phyloP scores from a whole-genome alignment of 2,329 filamentous ascomycete species.

The Apiospora koreana region DNA sequence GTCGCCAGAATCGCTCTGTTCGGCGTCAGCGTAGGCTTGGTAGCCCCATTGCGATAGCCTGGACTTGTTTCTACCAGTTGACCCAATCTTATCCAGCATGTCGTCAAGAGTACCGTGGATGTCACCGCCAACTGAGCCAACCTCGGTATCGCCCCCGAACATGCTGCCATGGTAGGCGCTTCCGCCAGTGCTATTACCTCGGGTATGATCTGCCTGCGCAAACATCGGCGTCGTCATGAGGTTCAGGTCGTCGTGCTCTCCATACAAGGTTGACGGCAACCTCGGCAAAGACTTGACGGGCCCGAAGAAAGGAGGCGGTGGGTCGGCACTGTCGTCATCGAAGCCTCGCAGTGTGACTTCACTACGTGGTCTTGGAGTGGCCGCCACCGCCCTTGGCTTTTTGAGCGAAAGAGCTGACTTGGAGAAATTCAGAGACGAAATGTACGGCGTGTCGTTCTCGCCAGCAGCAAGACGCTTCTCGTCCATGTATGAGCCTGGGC shows the following conservation, averaged over 20 bases:
- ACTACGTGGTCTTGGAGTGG: constrained; percentile 4
- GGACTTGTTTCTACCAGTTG: background rate
- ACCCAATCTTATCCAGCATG: constrained; percentile 17
- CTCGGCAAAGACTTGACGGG: background rate
- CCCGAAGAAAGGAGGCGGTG: constrained; percentile 9
- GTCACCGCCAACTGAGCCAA: constrained; percentile 13
- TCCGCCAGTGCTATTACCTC: background rate
- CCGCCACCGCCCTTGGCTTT: background rate
- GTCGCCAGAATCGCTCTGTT: background rate
- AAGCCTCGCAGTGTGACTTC: background rate
- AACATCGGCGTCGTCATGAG: background rate
- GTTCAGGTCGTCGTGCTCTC: background rate
- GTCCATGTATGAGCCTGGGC: constrained; percentile 19
- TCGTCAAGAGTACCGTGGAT: constrained; percentile 4
- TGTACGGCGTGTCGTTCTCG: background rate
- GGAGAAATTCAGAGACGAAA: constrained; percentile 8
- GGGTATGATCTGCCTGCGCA: background rate
- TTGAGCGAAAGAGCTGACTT: constrained; percentile 16
- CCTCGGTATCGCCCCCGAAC: constrained; percentile 13
- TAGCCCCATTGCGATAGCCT: constrained; percentile 2
- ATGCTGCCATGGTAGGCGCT: constrained; percentile 5
- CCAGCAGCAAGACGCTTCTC: background rate
- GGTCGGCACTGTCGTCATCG: constrained; percentile 6
- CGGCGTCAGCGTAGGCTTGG: background rate
- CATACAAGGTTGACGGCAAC: background rate